Conservation (phyloP, 331 rosid genomes). For the Prunus yedoensis region DNA sequence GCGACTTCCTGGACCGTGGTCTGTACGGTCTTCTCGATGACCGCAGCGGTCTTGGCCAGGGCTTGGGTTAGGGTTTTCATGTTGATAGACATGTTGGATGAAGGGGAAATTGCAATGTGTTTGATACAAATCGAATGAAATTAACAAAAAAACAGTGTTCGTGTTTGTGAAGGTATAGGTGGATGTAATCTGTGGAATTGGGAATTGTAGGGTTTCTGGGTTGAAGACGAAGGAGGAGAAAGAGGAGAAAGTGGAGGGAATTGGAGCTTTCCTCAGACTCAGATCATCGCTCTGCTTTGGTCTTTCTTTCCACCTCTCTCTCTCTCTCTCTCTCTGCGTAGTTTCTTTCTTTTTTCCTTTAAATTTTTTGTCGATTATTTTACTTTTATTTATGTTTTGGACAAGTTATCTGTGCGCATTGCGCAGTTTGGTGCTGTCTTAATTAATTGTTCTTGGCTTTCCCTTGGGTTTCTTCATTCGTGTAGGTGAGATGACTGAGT, state of each 20-base stretch:
- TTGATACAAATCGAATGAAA: background rate
- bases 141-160: too few relatives aligned
- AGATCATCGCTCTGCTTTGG: background rate
- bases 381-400: background rate
- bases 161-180: background rate
- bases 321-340: background rate
- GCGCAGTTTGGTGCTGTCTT: background rate
- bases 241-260: slow-evolving; percentile 8
- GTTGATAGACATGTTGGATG: slow-evolving; percentile 63
- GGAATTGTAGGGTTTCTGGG: slow-evolving; percentile 13
- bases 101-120: slow-evolving; percentile 14
- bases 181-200: background rate
- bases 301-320: background rate
- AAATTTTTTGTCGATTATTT: background rate
- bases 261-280: background rate
- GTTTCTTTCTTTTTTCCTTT: background rate
- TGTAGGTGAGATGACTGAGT: background rate
- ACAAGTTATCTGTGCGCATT: background rate
- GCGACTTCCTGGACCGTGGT: slow-evolving; percentile 99
- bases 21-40: slow-evolving; percentile 81
- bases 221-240: background rate
- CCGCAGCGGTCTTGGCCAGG: slow-evolving; percentile 93
- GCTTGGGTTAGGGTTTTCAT: slow-evolving; percentile 98
- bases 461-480: background rate
- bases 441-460: background rate